These are phyloP conservation scores for Plasmopara halstedii DNA, from an alignment of 352 stramenopile genomes.

Conservation along the genomic window DNA sequence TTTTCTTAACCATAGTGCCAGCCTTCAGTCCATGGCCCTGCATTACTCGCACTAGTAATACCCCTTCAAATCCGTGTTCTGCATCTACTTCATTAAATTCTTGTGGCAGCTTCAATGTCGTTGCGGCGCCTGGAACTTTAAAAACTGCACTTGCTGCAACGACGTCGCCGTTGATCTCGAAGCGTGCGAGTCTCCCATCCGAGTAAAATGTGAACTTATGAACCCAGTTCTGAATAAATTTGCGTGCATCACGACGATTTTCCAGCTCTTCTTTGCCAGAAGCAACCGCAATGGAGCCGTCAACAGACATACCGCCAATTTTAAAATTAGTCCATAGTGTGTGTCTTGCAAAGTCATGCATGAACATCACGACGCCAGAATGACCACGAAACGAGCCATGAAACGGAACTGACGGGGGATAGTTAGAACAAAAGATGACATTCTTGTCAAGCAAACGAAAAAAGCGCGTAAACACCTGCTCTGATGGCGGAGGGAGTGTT, in stretches of 20 bases:
- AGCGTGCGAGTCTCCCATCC: slow-evolving; percentile 71
- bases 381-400: slow-evolving; percentile 75
- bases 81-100: slow-evolving; percentile 85
- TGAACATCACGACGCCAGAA: slow-evolving; percentile 61
- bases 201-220: slow-evolving; percentile 88
- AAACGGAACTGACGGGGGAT: slow-evolving; percentile 82
- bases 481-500: slow-evolving; percentile 72
- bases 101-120: slow-evolving; percentile 80
- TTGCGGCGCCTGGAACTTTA: slow-evolving; percentile 76
- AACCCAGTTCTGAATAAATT: slow-evolving; percentile 87
- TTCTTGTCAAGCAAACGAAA: slow-evolving; percentile 81
- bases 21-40: slow-evolving; percentile 75
- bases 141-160: slow-evolving; percentile 82
- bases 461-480: slow-evolving; percentile 84
- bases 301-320: slow-evolving; percentile 73
- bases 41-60: slow-evolving; percentile 70
- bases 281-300: slow-evolving; percentile 76
- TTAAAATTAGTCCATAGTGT: slow-evolving; percentile 85
- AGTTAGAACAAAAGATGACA: slow-evolving; percentile 85
- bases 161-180: slow-evolving; percentile 85
- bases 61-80: slow-evolving; percentile 59
- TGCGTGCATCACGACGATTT: slow-evolving; percentile 73
- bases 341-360: slow-evolving; percentile 73
- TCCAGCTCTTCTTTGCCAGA: slow-evolving; percentile 83
- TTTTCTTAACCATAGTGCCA: slow-evolving; percentile 56